Conservation (phyloP, 116 monocot genomes). For the Posidonia oceanica region DNA sequence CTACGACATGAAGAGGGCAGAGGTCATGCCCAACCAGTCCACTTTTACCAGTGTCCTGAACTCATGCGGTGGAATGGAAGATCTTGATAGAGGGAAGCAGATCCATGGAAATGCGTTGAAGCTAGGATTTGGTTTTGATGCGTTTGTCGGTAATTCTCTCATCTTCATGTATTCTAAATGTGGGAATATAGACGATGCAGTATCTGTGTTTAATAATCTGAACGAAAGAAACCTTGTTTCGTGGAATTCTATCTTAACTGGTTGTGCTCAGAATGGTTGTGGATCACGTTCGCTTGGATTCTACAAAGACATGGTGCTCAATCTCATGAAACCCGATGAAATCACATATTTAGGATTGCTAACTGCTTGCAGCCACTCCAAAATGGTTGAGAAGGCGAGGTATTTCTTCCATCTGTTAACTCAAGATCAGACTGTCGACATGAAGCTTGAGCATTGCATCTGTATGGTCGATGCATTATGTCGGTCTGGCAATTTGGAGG, state of each 20-base stretch:
- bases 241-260: slow-evolving; percentile 70
- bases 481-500: slow-evolving; percentile 54
- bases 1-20: slow-evolving; percentile 28
- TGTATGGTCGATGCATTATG: slow-evolving; percentile 77
- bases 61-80: slow-evolving; percentile 55
- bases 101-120: slow-evolving; percentile 45
- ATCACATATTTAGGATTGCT: slow-evolving; percentile 69
- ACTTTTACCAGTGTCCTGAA: slow-evolving; percentile 63
- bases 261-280: slow-evolving; percentile 64
- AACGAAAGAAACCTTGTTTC: slow-evolving; percentile 51
- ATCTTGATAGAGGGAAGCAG: slow-evolving; percentile 42
- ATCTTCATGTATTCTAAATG: slow-evolving; percentile 68
- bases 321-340: slow-evolving; percentile 43
- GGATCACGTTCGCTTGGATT: slow-evolving; percentile 31
- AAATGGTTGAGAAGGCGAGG: slow-evolving; percentile 58
- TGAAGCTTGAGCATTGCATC: slow-evolving; percentile 54
- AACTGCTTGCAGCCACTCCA: slow-evolving; percentile 71
- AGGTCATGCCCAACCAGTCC: slow-evolving; percentile 49
- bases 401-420: slow-evolving; percentile 34
- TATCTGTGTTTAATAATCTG: slow-evolving; percentile 39
- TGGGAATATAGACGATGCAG: slow-evolving; percentile 44
- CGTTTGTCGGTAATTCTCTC: slow-evolving; percentile 73
- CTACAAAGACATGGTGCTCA: slow-evolving; percentile 39
- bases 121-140: slow-evolving; percentile 37
- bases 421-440: slow-evolving; percentile 22